Evolutionary conservation across 1,284 basidiomycete species (phyloP), one percentile per base, ranked within the genome.

Genomic region (Lentinula novae-zelandiae): DNA sequence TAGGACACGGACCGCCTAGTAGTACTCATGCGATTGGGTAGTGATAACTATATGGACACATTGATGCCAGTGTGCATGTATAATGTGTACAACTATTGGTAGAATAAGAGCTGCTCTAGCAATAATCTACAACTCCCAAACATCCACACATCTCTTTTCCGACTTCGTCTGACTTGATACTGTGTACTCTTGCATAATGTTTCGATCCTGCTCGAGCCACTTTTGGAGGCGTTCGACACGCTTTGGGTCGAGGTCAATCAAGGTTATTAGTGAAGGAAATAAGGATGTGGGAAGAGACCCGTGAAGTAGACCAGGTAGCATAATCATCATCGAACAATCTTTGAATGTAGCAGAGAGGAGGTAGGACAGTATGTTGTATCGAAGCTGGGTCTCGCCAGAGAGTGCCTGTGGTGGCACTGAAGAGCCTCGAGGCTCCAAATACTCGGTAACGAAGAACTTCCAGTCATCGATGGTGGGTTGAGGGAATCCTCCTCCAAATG

Each of bases 321-420:
- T 83, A 44, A 95, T 69, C 64, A 98, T 91, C 60, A 98, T 72
- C 1, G 94, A 96, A 73, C 95, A 98, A 72, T 98, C 96, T 73
- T 98, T 98, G 82, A 98, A 95, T 10, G 91, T 92, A n/a, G 93
- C 92, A 8, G 92, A 92, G 52, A 98, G 85, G 38, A 93, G 76
- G 71, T 94, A 94, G 3, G 90, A 88, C 55, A 92, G 75, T 51
- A 88, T 70, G 65, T 87, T 83, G 64, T 86, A 81, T 48, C 80
- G 78, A 60, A 90, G 71, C 62, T 75, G 49, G 15, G 4, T 73
- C 6, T 53, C 54, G n/a, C 42, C 7, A 42, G n/a, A 59, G 57
- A 33, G 27, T 79, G 33, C 72, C 69, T 9, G 66, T 50, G 67
- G 53, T 79, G 73, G 65, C 5, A 22, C 44, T 22, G 44, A 82